phyloP scores from a whole-genome alignment of 495 filamentous ascomycete species.

The Chlorociboria aeruginascens region DNA sequence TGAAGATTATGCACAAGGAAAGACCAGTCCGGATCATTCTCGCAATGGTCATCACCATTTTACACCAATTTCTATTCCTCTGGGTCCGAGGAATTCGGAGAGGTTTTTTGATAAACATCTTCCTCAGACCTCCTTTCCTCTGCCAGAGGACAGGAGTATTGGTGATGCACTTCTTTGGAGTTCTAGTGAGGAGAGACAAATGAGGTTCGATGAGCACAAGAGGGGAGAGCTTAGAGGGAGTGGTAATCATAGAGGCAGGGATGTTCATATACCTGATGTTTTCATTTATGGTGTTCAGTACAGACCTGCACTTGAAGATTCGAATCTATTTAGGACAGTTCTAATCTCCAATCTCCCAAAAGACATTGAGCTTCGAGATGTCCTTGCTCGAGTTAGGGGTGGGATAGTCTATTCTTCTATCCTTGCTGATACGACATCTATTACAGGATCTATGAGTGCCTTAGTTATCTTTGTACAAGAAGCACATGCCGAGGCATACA shows the following conservation, averaged over 20 bases:
- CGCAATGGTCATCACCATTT: no score
- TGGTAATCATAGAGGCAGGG: neutral
- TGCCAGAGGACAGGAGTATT: no score
- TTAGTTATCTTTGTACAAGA: slow-evolving; percentile 8
- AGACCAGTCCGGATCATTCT: no score
- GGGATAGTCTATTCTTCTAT: slow-evolving; percentile 6
- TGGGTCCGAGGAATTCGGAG: no score
- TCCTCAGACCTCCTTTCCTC: no score
- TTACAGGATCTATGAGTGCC: neutral
- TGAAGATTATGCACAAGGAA: neutral
- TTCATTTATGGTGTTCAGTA: slow-evolving; percentile 13
- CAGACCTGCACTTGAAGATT: slow-evolving; percentile 1
- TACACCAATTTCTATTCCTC: no score
- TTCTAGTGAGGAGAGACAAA: neutral
- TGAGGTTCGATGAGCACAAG: neutral
- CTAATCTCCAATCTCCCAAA: slow-evolving; percentile 8
- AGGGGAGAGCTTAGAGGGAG: neutral
- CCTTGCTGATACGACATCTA: slow-evolving; percentile 3
- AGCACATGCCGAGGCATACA: slow-evolving; percentile 3
- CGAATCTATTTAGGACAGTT: slow-evolving; percentile 6
- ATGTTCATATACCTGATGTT: slow-evolving; percentile 1
- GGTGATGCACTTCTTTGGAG: neutral
- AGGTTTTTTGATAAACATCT: no score
- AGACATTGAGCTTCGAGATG: slow-evolving; percentile 5
- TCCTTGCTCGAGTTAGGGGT: slow-evolving; percentile 9